Conservation (phyloP, 75 land plant species). For the Cupressus sempervirens region DNA sequence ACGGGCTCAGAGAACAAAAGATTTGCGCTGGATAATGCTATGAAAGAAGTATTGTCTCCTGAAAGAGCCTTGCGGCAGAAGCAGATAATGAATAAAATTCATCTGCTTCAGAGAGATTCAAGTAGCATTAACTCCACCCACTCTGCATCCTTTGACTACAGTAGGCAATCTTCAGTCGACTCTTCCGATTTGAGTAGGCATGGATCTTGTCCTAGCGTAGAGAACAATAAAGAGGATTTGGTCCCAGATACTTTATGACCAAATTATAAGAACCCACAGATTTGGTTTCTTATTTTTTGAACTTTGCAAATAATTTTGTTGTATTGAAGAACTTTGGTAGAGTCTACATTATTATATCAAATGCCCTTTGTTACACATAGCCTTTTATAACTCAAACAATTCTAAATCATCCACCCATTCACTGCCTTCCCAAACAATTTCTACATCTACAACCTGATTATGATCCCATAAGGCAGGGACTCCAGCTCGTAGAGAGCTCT, state of each 20-base stretch:
- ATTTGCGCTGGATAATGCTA: slow-evolving; percentile 30
- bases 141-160: slow-evolving; percentile 11
- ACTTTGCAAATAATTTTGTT: not conserved
- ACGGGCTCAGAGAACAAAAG: slow-evolving; percentile 15
- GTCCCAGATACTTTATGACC: not conserved
- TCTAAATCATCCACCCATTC: no score
- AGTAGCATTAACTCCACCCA: slow-evolving; percentile 23
- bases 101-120: slow-evolving; percentile 6
- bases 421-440: no score
- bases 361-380: no score
- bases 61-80: slow-evolving; percentile 41
- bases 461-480: no score
- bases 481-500: no score
- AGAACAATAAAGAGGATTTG: not conserved
- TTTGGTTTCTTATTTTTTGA: not conserved
- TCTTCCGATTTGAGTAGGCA: slow-evolving; percentile 1
- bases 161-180: not conserved
- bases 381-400: no score
- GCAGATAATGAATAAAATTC: slow-evolving; percentile 46
- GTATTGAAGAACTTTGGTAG: not conserved
- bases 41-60: slow-evolving; percentile 55
- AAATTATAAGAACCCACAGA: not conserved
- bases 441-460: no score
- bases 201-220: not conserved
- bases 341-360: no score